phyloP scores from a whole-genome alignment of 73 alveolate genomes.

The Tetrahymena elliotti region DNA sequence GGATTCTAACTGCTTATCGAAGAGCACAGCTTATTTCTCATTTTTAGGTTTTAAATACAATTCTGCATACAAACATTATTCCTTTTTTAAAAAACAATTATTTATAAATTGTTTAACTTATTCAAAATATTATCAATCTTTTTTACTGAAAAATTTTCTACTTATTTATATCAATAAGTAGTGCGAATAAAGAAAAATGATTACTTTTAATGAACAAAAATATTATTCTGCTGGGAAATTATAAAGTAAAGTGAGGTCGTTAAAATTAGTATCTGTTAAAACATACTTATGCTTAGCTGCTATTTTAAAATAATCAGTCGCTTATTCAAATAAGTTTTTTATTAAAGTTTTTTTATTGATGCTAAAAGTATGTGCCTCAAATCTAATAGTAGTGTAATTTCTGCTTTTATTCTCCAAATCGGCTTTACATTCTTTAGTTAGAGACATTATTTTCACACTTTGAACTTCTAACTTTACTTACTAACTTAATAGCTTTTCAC shows the following conservation, averaged over 20 bases:
- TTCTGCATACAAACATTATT: background rate
- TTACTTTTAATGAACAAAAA: background rate
- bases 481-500: background rate
- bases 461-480: background rate
- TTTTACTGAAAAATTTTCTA: background rate
- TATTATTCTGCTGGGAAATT: background rate
- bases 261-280: background rate
- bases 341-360: background rate
- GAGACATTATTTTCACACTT: background rate
- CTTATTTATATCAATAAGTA: background rate
- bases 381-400: background rate
- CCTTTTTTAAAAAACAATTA: background rate
- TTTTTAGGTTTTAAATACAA: background rate
- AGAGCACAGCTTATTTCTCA: background rate
- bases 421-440: background rate
- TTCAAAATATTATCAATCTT: background rate
- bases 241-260: background rate
- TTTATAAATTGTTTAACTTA: background rate
- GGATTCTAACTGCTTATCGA: background rate
- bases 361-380: background rate
- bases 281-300: background rate
- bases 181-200: background rate
- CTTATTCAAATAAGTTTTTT: background rate
- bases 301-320: background rate
- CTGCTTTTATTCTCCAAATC: background rate